Evolutionary conservation across 2,329 filamentous ascomycete species (phyloP), one percentile per base, ranked within the genome.

Genomic region (Lachnellula hyalina): DNA sequence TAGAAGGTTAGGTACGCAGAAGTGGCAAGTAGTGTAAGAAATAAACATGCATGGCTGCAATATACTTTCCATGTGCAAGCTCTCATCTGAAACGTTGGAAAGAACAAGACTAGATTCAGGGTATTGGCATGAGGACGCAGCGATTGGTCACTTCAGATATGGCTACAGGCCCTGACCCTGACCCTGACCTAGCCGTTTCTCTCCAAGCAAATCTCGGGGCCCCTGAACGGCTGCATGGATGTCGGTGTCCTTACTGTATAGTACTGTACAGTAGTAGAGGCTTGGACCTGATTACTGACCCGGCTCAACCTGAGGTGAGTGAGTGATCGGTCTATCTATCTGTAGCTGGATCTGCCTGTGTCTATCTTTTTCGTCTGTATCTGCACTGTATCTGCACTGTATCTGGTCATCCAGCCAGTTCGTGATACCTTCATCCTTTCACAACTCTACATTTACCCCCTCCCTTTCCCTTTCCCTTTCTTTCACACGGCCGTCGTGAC

Each of bases 391-490:
- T 11, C 28, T 32, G 28, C 28, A 32, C 28, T 32, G 28, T 32
- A 32, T 32, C 28, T 9, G 28, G 28, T 11, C 28, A 32, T 32
- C 8, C 28, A 11, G 28, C 28, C 28, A 19, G 6, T 28, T 50
- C 48, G 48, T 41, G 48, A 50, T 50, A 50, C 35, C 48, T 50
- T 50, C 36, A 50, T 40, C 38, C 15, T 41, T 19, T 40, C 12
- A 15, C 17, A 6, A 5, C 35, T 41, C 32, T 38, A 21, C 47
- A 9, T 49, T 17, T 12, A 23, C 5, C 11, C 34, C 19, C 28
- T 36, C 12, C 19, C 36, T 4, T 40, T 5, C 9, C 38, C 42
- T 50, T 25, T 17, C 11, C 35, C 21, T 28, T 36, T 34, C 38
- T 7, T 41, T 41, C 38, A n/a, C 38, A 15, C 17, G 5, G 6